Evolutionary conservation across 106 monocot genomes (phyloP).

Genomic region (Dendrobium huoshanense): DNA sequence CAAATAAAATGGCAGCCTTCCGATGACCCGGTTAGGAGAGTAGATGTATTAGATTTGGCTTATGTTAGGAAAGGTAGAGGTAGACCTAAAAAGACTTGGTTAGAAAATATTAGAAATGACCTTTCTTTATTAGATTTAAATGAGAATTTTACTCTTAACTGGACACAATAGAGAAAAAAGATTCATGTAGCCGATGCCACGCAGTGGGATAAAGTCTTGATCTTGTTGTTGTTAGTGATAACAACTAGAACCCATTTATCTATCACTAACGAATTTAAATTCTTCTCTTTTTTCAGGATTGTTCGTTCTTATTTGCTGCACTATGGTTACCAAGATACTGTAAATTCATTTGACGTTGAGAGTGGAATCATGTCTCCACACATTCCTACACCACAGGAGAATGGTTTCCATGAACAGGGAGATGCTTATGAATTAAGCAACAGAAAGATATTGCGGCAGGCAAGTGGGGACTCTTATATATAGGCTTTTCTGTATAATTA

Average conservation of each 20-base stretch:
- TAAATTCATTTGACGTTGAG: constrained; percentile 76
- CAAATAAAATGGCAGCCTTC: too few relatives aligned
- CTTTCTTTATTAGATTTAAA: too few relatives aligned
- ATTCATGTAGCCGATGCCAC: too few relatives aligned
- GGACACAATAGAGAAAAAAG: too few relatives aligned
- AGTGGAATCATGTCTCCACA: constrained; percentile 54
- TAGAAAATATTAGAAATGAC: too few relatives aligned
- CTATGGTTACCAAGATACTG: constrained; percentile 95
- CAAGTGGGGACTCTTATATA: constrained; percentile 6
- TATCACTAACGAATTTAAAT: not conserved
- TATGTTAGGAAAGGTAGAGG: too few relatives aligned
- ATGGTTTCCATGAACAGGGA: constrained; percentile 40
- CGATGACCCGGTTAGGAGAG: too few relatives aligned
- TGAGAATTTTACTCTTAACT: too few relatives aligned
- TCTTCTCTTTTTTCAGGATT: constrained; percentile 45
- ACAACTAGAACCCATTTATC: not conserved
- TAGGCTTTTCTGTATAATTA: not conserved
- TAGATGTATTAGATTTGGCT: too few relatives aligned
- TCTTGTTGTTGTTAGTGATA: not conserved
- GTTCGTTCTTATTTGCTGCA: constrained; percentile 89
- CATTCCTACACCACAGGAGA: constrained; percentile 28
- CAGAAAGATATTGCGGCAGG: constrained; percentile 90
- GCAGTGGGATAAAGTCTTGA: too few relatives aligned
- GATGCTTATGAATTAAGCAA: constrained; percentile 62
- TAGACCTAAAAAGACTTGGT: too few relatives aligned